Evolutionary conservation across 139 green algal genomes (phyloP).

Genomic region (Picochlorum sp.): DNA sequence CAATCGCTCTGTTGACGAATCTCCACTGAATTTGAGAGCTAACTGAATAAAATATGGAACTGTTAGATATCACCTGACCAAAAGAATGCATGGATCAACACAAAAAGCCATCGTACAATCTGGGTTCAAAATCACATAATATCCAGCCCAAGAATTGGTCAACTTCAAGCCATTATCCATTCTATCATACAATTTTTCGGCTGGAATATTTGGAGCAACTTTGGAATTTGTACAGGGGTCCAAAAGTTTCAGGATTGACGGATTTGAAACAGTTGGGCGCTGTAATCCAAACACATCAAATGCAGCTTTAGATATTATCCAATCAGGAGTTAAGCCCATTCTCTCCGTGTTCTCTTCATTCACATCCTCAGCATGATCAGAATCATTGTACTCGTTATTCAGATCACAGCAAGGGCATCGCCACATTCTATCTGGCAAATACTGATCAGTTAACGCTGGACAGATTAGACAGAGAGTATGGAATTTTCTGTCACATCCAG

Average conservation of each 20-base stretch:
- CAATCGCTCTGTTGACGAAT: slow-evolving; percentile 79
- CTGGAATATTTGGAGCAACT: slow-evolving; percentile 73
- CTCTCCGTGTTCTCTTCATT: slow-evolving; percentile 13
- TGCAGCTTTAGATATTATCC: slow-evolving; percentile 44
- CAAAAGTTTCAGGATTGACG: slow-evolving; percentile 61
- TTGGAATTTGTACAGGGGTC: slow-evolving; percentile 80
- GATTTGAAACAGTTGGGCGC: slow-evolving; percentile 38
- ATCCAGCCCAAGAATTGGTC: slow-evolving; percentile 63
- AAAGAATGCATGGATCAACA: neutral
- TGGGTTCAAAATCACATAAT: slow-evolving; percentile 73
- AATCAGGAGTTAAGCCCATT: slow-evolving; percentile 69
- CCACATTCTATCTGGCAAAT: slow-evolving; percentile 2
- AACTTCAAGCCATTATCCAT: slow-evolving; percentile 62
- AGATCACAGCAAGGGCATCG: neutral
- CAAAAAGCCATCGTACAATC: slow-evolving; percentile 45
- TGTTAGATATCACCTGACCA: neutral
- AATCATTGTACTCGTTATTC: neutral
- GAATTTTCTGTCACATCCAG: slow-evolving; percentile 1
- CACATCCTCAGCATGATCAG: neutral
- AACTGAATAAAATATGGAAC: neutral
- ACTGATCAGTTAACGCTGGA: slow-evolving; percentile 1
- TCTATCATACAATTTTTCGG: slow-evolving; percentile 75
- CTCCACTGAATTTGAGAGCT: slow-evolving; percentile 59
- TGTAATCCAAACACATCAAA: slow-evolving; percentile 44
- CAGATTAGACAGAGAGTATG: slow-evolving; percentile 1